These are phyloP conservation scores for Phaeoacremonium minimum DNA, from an alignment of 2,329 filamentous ascomycete genomes.

Conservation along the genomic window DNA sequence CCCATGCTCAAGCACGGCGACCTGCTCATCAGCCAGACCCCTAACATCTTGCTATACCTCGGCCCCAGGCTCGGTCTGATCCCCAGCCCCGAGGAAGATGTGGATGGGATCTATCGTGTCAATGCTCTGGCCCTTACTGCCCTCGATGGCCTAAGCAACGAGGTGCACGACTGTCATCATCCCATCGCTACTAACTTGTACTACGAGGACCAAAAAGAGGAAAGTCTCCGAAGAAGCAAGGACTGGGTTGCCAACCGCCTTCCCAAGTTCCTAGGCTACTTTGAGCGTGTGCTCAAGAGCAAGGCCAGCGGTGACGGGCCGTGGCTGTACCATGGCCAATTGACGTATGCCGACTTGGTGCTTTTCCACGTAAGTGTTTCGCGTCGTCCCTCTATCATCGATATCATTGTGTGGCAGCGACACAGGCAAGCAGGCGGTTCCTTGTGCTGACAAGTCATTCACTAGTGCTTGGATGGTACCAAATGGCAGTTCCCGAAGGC, in stretches of 20 bases:
- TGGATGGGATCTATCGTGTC: slow-evolving; percentile 48
- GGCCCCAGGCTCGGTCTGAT: slow-evolving; percentile 55
- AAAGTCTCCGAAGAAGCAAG: slow-evolving; percentile 51
- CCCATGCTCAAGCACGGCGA: slow-evolving; percentile 61
- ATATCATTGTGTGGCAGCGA: background rate
- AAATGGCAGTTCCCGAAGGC: slow-evolving; percentile 69
- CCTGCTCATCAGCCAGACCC: slow-evolving; percentile 62
- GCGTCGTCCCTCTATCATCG: background rate
- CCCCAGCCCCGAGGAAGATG: slow-evolving; percentile 31
- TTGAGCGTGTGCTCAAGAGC: slow-evolving; percentile 59
- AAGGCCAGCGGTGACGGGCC: slow-evolving; percentile 53
- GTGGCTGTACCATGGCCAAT: slow-evolving; percentile 59
- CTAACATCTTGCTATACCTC: slow-evolving; percentile 71
- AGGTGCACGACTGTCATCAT: slow-evolving; percentile 74
- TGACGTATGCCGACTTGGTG: slow-evolving; percentile 71
- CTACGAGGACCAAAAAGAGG: slow-evolving; percentile 73
- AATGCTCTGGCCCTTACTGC: slow-evolving; percentile 65
- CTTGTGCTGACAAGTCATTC: slow-evolving; percentile 4
- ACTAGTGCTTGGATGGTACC: slow-evolving; percentile 51
- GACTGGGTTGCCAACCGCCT: slow-evolving; percentile 59
- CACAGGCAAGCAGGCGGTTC: too few species aligned
- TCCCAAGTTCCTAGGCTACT: slow-evolving; percentile 69
- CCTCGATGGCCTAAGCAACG: slow-evolving; percentile 65
- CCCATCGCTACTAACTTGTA: slow-evolving; percentile 55
- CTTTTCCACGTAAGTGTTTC: slow-evolving; percentile 61